A percentile compares a stretch with the other conserved stretches of the same genome.
Conservation (phyloP, 1,284 basidiomycete genomes). For the Trichosporon inkin region DNA sequence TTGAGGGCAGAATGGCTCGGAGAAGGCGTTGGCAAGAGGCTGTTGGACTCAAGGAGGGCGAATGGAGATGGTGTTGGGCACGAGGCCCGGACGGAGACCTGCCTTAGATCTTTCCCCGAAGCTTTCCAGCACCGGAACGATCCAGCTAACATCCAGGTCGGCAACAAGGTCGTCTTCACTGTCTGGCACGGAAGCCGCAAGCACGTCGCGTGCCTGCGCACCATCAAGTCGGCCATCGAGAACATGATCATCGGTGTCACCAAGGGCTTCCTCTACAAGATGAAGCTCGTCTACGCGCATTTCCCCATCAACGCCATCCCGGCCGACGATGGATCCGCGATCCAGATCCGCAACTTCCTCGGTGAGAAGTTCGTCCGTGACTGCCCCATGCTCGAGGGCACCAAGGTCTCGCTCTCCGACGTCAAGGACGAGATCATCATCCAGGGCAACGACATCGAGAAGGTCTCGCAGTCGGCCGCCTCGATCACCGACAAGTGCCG, state of each 20-base stretch:
- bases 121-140: not conserved
- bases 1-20: not conserved
- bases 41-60: too few species aligned
- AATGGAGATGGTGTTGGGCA: not conserved
- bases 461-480: conserved; percentile 93
- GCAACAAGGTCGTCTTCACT: conserved; percentile 77
- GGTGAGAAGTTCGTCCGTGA: conserved; percentile 78
- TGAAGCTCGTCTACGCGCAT: conserved; percentile 98
- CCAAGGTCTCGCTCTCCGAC: conserved; percentile 83
- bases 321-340: conserved; percentile 66
- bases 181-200: conserved; percentile 98
- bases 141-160: conserved; percentile 32
- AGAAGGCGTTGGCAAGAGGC: too few species aligned
- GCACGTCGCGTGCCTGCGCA: conserved; percentile 96
- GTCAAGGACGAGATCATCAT: conserved; percentile 92
- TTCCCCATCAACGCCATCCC: conserved; percentile 99
- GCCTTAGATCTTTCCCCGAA: not conserved
- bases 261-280: conserved; percentile 99
- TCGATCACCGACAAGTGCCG: conserved; percentile 91
- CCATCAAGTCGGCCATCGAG: conserved; percentile 87
- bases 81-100: not conserved
- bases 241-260: conserved; percentile 99
- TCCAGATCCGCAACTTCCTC: conserved; percentile 97
- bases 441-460: conserved; percentile 90
- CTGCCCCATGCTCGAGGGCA: conserved; percentile 87